Percentiles rank a stretch among this genome's conserved stretches.
phyloP scores from a whole-genome alignment of 2,329 filamentous ascomycete species.

The Verticillium zaregamsianum region DNA sequence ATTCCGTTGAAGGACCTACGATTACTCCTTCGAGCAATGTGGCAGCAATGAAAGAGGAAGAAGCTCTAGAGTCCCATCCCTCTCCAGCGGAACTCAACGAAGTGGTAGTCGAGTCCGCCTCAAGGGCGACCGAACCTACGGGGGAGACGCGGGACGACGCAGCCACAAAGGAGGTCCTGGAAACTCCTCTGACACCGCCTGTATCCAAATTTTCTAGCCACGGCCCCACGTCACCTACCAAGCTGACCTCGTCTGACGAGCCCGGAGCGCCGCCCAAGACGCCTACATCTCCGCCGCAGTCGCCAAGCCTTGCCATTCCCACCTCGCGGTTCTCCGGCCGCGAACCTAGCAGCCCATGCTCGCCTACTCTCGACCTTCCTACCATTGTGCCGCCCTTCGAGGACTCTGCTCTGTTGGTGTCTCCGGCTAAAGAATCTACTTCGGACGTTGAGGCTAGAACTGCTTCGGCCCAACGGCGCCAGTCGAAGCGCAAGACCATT shows the following conservation, averaged over 20 bases:
- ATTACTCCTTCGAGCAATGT: neutral
- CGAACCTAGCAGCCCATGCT: slow-evolving; percentile 23
- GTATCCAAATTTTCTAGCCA: slow-evolving; percentile 7
- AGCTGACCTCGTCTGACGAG: neutral
- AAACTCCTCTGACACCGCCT: slow-evolving; percentile 6
- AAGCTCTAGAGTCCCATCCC: no score
- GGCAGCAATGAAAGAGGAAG: no score
- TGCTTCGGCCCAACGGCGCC: neutral
- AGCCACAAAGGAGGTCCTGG: slow-evolving; percentile 1
- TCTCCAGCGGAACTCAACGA: no score
- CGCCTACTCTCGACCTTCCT: slow-evolving; percentile 13
- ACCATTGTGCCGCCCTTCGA: slow-evolving; percentile 4
- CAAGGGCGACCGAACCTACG: no score
- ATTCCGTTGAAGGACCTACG: neutral
- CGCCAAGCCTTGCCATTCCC: slow-evolving; percentile 22
- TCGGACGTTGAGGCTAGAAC: neutral
- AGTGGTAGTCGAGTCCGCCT: no score
- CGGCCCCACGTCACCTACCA: neutral
- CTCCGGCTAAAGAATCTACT: neutral
- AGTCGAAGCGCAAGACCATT: slow-evolving; percentile 31
- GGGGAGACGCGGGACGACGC: neutral
- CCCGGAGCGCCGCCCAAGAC: slow-evolving; percentile 14
- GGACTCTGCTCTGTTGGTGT: neutral
- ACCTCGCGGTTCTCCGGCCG: slow-evolving; percentile 40
- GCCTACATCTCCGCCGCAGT: slow-evolving; percentile 3